Evolutionary conservation across 495 filamentous ascomycete genomes (phyloP), one percentile per base, ranked within the genome.

Genomic region (Podospora appendiculata): DNA sequence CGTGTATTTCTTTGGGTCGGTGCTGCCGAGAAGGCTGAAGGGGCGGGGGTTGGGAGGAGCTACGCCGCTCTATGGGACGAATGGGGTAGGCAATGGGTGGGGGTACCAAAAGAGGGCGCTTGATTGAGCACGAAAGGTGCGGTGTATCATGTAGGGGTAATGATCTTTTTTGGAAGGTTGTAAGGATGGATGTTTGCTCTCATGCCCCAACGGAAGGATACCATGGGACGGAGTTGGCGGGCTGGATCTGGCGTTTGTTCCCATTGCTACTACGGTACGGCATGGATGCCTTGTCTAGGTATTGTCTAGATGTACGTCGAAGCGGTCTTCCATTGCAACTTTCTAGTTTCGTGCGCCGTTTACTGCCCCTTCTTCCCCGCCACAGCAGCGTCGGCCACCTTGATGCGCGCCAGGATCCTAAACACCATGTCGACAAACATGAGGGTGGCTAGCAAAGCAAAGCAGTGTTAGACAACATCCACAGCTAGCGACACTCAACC

Each of bases 1-100:
- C 19, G 80, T 74, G 12, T 86, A 84, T 63, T 85, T 86, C 58
- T 75, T 83, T 53, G 84, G 81, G 0, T 67, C 79, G 16, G 77
- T 86, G 46, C 63, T 87, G 55, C 84, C 84, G 34, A 65, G 66
- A 51, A 55, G 78, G 44, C 52, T 81, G n/a, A 66, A 64, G 47
- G 75, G 72, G 8, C 55, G 76, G 32, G 64, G 69, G 2, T 55
- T 81, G n/a, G 78, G 78, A 3, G 78, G 76, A 6, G 77, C 77
- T 4, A 81, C 78, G 32, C 78, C 78, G 17, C 56, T 81, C 38
- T 77, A 76, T 55, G 76, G 76, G 0, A 0, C 71, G 45, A 70
- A 65, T 19, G 61, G 60, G 3, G 67, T 78, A 11, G 78, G 78
- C 9, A 79, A 79, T 51, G 78, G 75, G 5, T 81, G 77, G 78